A percentile compares a stretch with the other conserved stretches of the same genome.
Evolutionary conservation across 768 basidiomycete species (phyloP).

Genomic region (Arthromyces matolae): DNA sequence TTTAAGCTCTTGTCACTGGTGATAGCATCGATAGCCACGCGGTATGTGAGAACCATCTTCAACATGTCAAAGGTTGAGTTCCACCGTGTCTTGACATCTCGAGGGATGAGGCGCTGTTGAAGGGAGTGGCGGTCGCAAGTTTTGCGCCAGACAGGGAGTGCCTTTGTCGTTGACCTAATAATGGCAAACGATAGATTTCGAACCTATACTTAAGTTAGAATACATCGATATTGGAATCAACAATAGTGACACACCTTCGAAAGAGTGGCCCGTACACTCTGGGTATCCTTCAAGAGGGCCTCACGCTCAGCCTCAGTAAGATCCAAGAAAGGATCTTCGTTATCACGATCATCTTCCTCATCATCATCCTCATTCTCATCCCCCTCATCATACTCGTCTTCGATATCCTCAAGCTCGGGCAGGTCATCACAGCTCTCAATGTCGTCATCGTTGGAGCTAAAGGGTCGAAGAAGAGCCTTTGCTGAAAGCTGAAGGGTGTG

Average conservation of each 20-base stretch:
- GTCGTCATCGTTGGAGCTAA: not conserved
- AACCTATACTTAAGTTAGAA: not conserved
- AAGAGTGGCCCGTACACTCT: not conserved
- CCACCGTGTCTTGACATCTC: not conserved
- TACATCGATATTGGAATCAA: not conserved
- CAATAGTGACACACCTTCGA: not conserved
- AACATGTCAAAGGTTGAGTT: too few species aligned
- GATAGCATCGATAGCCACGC: conserved; percentile 17
- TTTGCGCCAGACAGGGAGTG: not conserved
- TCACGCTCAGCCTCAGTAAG: not conserved
- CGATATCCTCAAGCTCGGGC: not conserved
- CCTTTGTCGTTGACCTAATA: not conserved
- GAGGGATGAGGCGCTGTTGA: not conserved
- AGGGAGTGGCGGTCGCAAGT: not conserved
- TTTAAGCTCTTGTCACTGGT: conserved; percentile 12
- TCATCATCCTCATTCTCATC: not conserved
- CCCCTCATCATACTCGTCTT: not conserved
- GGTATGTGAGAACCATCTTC: conserved; percentile 5
- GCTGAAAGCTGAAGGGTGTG: not conserved
- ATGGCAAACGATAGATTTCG: not conserved
- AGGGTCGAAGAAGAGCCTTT: not conserved
- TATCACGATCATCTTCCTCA: not conserved
- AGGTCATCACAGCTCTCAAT: not conserved
- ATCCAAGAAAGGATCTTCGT: not conserved
- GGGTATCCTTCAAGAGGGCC: not conserved